phyloP scores from a whole-genome alignment of 2,329 filamentous ascomycete species.

The Hawksworthiomyces lignivorus region DNA sequence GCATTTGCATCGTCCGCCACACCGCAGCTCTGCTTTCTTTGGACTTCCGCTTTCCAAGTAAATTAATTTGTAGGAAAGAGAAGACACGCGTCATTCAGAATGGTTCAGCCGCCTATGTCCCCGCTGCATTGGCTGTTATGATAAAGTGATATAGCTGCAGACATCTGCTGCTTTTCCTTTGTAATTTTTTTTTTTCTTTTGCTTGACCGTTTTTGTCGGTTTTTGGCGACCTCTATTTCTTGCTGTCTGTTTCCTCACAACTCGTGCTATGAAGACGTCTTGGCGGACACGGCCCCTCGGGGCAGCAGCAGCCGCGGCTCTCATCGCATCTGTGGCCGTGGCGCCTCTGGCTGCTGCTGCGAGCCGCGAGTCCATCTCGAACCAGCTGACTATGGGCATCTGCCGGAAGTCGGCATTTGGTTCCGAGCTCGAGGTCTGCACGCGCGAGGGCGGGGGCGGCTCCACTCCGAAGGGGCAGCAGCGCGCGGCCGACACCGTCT shows the following conservation, averaged over 20 bases:
- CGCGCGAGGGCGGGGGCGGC: neutral
- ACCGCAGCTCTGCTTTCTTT: too few species aligned
- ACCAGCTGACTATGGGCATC: conserved; percentile 8
- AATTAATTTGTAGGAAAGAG: too few species aligned
- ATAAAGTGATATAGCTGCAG: too few species aligned
- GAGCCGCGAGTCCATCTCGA: conserved; percentile 8
- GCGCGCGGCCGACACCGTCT: neutral
- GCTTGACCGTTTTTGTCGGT: too few species aligned
- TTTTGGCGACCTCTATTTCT: too few species aligned
- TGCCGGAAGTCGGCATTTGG: conserved; percentile 5
- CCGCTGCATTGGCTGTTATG: too few species aligned
- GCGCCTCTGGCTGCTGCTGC: neutral
- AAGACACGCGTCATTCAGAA: too few species aligned
- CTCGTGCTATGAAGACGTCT: conserved; percentile 5
- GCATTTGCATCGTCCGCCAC: too few species aligned
- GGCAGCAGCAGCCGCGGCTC: neutral
- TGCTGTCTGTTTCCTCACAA: neutral
- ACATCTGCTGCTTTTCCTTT: too few species aligned
- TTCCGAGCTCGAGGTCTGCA: conserved; percentile 5
- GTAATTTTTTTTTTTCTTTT: too few species aligned
- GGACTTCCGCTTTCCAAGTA: too few species aligned
- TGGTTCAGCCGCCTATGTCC: too few species aligned
- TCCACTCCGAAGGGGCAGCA: neutral
- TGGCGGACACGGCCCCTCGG: neutral
- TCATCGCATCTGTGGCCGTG: neutral